A percentile compares a stretch with the other conserved stretches of the same genome.
Evolutionary conservation across 2,329 filamentous ascomycete genomes (phyloP).

Genomic region (Penicillium sp.): DNA sequence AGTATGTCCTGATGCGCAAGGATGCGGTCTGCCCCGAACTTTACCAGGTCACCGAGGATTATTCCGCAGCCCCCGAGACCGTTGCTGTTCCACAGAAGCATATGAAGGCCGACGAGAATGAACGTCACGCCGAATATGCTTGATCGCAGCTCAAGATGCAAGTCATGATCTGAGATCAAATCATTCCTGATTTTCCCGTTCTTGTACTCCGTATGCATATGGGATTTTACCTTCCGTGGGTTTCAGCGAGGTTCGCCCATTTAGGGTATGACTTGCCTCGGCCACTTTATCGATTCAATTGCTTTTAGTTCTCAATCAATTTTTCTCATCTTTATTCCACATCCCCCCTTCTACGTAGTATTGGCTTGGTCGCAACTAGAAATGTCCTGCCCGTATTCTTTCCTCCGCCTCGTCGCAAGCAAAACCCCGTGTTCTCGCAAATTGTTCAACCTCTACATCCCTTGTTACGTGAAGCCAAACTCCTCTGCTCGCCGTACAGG

Average conservation of each 20-base stretch:
- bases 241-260: background rate
- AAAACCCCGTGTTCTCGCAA: background rate
- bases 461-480: conserved; percentile 60
- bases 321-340: background rate
- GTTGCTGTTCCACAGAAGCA: background rate
- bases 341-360: background rate
- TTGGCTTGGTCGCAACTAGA: background rate
- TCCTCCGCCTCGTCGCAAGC: conserved; percentile 11
- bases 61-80: background rate
- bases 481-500: conserved; percentile 55
- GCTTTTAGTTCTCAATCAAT: background rate
- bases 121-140: background rate
- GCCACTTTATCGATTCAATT: background rate
- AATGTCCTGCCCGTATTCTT: conserved; percentile 8
- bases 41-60: conserved; percentile 28
- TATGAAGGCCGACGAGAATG: background rate
- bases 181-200: background rate
- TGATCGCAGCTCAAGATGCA: background rate
- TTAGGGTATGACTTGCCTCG: background rate
- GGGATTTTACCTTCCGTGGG: background rate
- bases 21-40: conserved; percentile 41
- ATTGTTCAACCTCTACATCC: conserved; percentile 46
- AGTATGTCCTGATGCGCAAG: conserved; percentile 48
- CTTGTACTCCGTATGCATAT: background rate
- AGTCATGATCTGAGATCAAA: background rate